These are phyloP conservation scores for Porcisia hertigi DNA, from an alignment of 208 protist genomes.

Conservation along the genomic window DNA sequence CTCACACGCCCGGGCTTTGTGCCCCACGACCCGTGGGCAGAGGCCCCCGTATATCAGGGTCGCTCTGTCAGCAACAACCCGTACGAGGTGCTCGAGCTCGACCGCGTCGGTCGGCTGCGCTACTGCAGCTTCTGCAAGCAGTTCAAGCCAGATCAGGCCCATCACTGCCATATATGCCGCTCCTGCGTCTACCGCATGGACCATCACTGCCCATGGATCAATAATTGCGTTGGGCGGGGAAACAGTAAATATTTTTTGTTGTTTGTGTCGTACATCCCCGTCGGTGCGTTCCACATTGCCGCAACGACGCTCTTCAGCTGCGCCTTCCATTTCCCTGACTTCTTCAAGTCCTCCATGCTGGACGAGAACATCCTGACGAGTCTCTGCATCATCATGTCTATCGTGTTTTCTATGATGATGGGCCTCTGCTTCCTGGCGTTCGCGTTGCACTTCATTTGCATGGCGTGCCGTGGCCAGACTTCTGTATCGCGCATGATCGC, in stretches of 20 bases:
- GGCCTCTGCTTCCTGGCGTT: slow-evolving; percentile 54
- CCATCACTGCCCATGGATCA: slow-evolving; percentile 91
- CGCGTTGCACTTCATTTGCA: slow-evolving; percentile 48
- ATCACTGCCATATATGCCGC: slow-evolving; percentile 74
- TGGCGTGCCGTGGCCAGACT: slow-evolving; percentile 53
- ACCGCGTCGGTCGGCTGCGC: slow-evolving; percentile 45
- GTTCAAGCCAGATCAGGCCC: slow-evolving; percentile 84
- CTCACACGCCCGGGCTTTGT: slow-evolving; percentile 71
- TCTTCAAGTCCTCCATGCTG: slow-evolving; percentile 15
- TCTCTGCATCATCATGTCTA: slow-evolving; percentile 30
- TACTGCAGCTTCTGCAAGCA: slow-evolving; percentile 73
- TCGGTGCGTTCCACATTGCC: slow-evolving; percentile 69
- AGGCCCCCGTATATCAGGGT: slow-evolving; percentile 30
- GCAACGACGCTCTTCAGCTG: slow-evolving; percentile 50
- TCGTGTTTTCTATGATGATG: slow-evolving; percentile 53
- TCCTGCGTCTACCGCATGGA: slow-evolving; percentile 81
- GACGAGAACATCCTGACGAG: slow-evolving; percentile 28
- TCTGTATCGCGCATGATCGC: slow-evolving; percentile 51
- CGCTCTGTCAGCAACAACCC: slow-evolving; percentile 45
- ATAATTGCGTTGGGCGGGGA: slow-evolving; percentile 76
- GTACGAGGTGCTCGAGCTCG: slow-evolving; percentile 53
- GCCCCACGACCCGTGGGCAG: slow-evolving; percentile 43
- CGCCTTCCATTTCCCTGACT: slow-evolving; percentile 41
- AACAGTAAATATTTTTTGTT: slow-evolving; percentile 82
- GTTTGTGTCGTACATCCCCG: slow-evolving; percentile 75